Evolutionary conservation across 2,329 filamentous ascomycete species (phyloP).

Genomic region (Pseudopithomyces maydicus): DNA sequence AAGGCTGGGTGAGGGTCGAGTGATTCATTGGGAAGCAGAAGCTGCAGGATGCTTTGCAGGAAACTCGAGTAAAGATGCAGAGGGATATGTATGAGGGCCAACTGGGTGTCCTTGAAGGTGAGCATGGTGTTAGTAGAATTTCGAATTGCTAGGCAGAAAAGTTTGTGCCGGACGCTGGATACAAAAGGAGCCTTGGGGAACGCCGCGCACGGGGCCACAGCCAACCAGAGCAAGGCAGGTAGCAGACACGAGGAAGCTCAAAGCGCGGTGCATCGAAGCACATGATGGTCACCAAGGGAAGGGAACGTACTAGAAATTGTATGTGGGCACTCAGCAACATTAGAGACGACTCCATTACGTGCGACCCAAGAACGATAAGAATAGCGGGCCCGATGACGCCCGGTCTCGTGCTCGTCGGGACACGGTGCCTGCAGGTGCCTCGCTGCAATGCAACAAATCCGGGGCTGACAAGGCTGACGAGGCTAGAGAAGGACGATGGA

Average conservation of each 20-base stretch:
- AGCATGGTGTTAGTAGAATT: slow-evolving; percentile 43
- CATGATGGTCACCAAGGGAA: slow-evolving; percentile 30
- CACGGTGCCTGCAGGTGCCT: slow-evolving; percentile 31
- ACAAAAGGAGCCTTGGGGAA: slow-evolving; percentile 37
- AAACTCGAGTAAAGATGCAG: slow-evolving; percentile 76
- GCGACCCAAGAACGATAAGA: slow-evolving; percentile 36
- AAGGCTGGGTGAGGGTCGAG: slow-evolving; percentile 30
- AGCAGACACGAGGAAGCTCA: slow-evolving; percentile 24
- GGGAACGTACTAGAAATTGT: slow-evolving; percentile 52
- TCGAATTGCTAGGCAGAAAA: slow-evolving; percentile 21
- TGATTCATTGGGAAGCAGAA: slow-evolving; percentile 70
- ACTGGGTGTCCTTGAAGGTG: slow-evolving; percentile 73
- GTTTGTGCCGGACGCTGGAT: slow-evolving; percentile 32
- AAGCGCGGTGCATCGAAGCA: slow-evolving; percentile 21
- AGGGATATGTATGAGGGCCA: slow-evolving; percentile 90
- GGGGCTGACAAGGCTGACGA: slow-evolving; percentile 33
- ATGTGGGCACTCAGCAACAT: slow-evolving; percentile 55
- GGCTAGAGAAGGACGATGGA: slow-evolving; percentile 22
- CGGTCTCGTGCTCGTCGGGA: slow-evolving; percentile 33
- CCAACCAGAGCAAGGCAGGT: slow-evolving; percentile 27
- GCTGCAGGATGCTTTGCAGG: slow-evolving; percentile 82
- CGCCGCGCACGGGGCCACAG: slow-evolving; percentile 32
- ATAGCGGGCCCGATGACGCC: slow-evolving; percentile 32
- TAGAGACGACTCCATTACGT: slow-evolving; percentile 51
- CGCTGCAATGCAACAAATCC: slow-evolving; percentile 25